Conservation (phyloP, 768 basidiomycete species). For the Naganishia antarctica region DNA sequence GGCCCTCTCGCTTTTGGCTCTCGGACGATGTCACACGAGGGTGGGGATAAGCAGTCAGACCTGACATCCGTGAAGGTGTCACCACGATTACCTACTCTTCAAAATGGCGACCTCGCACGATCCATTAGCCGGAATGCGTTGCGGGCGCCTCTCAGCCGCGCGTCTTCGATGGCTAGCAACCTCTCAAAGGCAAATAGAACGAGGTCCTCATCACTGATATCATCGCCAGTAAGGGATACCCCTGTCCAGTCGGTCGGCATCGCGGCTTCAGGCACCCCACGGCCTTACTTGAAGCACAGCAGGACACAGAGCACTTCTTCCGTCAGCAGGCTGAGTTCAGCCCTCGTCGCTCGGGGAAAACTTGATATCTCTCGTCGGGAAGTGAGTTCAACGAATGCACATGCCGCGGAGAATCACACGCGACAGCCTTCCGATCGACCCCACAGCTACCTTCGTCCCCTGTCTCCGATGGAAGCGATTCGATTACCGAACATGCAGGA, state of each 20-base stretch:
- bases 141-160: not conserved
- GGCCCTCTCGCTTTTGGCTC: not conserved
- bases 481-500: not conserved
- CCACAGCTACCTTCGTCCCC: slow-evolving; percentile 5
- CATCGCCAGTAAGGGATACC: not conserved
- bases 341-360: not conserved
- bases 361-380: not conserved
- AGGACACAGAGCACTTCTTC: slow-evolving; percentile 2
- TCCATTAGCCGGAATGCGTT: not conserved
- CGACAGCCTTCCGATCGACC: not conserved
- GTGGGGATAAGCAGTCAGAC: not conserved
- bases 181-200: slow-evolving; percentile 4
- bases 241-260: not conserved
- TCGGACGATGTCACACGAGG: not conserved
- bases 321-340: not conserved
- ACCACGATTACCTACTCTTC: not conserved
- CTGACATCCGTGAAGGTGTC: not conserved
- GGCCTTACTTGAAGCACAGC: not conserved
- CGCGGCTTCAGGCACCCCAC: not conserved
- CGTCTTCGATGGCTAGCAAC: not conserved
- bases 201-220: not conserved
- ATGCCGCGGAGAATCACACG: no score
- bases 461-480: not conserved
- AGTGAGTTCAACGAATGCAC: not conserved
- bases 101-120: not conserved